Percentiles rank a stretch among this genome's conserved stretches.
These are phyloP conservation scores for Globisporangium nagaii DNA, from an alignment of 352 stramenopile genomes.

Conservation along the genomic window DNA sequence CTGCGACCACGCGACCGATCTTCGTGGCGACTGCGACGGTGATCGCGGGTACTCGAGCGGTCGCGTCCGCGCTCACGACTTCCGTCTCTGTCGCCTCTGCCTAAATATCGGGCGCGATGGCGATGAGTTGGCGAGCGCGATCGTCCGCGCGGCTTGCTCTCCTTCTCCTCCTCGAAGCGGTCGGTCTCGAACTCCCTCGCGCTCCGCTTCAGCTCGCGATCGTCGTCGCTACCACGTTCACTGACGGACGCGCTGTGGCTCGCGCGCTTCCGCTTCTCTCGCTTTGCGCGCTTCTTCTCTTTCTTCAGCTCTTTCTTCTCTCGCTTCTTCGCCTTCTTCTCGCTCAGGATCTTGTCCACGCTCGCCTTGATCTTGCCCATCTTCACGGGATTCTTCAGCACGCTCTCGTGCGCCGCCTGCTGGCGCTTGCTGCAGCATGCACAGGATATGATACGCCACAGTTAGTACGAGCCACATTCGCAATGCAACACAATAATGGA, in stretches of 20 bases:
- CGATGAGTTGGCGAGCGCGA: slow-evolving; percentile 1
- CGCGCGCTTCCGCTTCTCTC: slow-evolving; percentile 23
- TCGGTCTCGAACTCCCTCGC: not conserved
- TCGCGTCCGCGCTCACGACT: not conserved
- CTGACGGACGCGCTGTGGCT: slow-evolving; percentile 13
- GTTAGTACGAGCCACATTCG: not conserved
- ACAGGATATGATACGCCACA: not conserved
- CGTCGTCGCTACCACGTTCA: not conserved
- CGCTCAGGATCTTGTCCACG: slow-evolving; percentile 70
- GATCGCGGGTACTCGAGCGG: not conserved
- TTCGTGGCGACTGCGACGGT: not conserved
- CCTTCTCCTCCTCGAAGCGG: slow-evolving; percentile 1
- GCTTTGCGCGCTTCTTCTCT: slow-evolving; percentile 38
- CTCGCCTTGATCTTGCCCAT: slow-evolving; percentile 84
- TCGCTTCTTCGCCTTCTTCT: slow-evolving; percentile 72
- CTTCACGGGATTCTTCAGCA: slow-evolving; percentile 89
- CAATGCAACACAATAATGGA: not conserved
- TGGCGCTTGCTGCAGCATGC: slow-evolving; percentile 52
- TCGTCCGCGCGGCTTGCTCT: not conserved
- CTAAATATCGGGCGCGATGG: not conserved
- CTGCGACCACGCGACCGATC: not conserved
- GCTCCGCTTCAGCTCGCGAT: slow-evolving; percentile 3
- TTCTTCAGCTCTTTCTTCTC: slow-evolving; percentile 71
- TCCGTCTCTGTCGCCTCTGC: not conserved
- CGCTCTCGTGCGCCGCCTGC: slow-evolving; percentile 69